Base-by-base conservation (phyloP, 23 red algal genomes). In the Gracilaria domingensis region DNA sequence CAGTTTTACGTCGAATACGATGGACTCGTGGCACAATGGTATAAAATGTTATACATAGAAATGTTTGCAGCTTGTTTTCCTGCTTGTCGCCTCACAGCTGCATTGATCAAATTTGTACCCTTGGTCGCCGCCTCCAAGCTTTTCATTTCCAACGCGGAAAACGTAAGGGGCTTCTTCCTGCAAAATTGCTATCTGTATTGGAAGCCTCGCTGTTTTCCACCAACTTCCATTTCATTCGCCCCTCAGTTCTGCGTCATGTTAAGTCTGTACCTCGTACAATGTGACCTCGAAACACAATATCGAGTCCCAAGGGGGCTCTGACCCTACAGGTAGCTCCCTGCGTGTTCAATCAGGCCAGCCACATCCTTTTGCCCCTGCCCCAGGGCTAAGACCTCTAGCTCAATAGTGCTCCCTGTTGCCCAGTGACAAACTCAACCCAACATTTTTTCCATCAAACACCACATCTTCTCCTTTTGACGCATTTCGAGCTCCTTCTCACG, bases 361-460 rank as follows among this genome's bases (percentile, higher is more conserved):
- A 17, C 1, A 14, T 18, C 17, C 51, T 18, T 55, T 8, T 14
- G 14, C 1, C 51, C 51, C 6, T 55, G 51, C 13, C 11, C 51
- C 51, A 8, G 42, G 51, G 18, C 51, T 16, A 20, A 18, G 51
- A 55, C 51, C 51, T 55, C 8, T 18, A 55, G 51, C 51, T 8
- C 51, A 62, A 4, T 18, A 29, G 4, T 62, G 29, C 59, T 55
- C 14, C 18, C 51, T 20, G 18, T 55, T 55, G 17, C 13, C 51
- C 51, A 20, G 18, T 62, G 24, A 30, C 24, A 62, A 62, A 62
- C 8, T 62, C 26, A 62, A 0, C 59, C 59, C 67, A 73, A 24
- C 67, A 73, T 73, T 35, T 73, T 73, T 21, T 73, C 67, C 72
- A 77, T 24, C 39, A 77, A 30, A 50, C 23, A 51, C 72, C 8